Percentiles rank a stretch among this genome's conserved stretches.
Conservation (phyloP, 805 yeast genomes). For the Kregervanrija delftensis region DNA sequence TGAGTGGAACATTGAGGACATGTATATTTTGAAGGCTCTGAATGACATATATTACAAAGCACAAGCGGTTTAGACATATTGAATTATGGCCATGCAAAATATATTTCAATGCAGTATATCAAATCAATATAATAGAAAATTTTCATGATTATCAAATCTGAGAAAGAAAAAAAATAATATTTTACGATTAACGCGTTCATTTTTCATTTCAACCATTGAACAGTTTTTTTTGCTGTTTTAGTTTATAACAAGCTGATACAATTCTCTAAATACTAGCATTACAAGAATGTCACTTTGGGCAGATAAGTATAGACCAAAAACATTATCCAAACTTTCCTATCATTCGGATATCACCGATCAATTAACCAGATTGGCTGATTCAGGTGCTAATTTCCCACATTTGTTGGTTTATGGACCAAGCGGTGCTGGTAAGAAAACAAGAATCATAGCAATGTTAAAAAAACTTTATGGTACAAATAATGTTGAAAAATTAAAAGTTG, state of each 20-base stretch:
- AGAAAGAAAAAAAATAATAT: neutral
- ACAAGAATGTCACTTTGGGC: slow-evolving; percentile 89
- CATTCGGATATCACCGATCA: slow-evolving; percentile 60
- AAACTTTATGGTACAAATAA: slow-evolving; percentile 72
- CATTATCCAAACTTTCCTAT: slow-evolving; percentile 55
- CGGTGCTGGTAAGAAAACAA: slow-evolving; percentile 95
- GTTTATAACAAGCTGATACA: too few species aligned
- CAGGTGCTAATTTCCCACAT: slow-evolving; percentile 85
- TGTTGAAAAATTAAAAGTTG: slow-evolving; percentile 81
- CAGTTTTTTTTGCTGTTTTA: neutral
- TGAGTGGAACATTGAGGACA: slow-evolving; percentile 71
- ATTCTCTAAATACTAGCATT: neutral
- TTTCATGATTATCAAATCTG: neutral
- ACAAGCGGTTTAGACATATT: neutral
- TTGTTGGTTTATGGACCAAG: slow-evolving; percentile 88
- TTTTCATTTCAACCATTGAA: neutral
- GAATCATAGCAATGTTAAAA: slow-evolving; percentile 71
- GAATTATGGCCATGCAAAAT: too few species aligned
- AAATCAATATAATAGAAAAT: too few species aligned
- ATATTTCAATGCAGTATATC: too few species aligned
- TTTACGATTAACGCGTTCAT: neutral
- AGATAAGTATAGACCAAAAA: slow-evolving; percentile 82
- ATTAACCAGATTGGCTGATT: slow-evolving; percentile 40
- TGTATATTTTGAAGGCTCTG: slow-evolving; percentile 47
- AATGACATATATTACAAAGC: slow-evolving; percentile 42